Evolutionary conservation across 768 basidiomycete genomes (phyloP).

Genomic region (Lentinus brumalis): DNA sequence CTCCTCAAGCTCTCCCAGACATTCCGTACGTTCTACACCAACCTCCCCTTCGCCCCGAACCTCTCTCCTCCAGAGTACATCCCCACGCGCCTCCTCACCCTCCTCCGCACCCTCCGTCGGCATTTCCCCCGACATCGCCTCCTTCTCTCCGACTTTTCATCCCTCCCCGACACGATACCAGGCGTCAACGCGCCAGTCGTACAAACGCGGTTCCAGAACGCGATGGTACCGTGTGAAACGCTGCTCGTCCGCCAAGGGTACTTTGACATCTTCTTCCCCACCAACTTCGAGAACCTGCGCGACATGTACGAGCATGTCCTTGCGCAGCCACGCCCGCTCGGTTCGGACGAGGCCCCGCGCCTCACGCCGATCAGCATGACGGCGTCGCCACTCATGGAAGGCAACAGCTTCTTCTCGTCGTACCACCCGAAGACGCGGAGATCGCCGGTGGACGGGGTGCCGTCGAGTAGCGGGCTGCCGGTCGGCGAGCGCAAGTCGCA

Average conservation of each 20-base stretch:
- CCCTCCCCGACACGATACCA: slow-evolving; percentile 81
- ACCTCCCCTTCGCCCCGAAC: slow-evolving; percentile 89
- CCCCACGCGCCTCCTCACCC: slow-evolving; percentile 85
- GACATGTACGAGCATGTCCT: slow-evolving; percentile 91
- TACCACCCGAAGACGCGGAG: slow-evolving; percentile 58
- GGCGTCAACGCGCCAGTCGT: slow-evolving; percentile 87
- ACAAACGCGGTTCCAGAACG: slow-evolving; percentile 85
- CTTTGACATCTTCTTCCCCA: slow-evolving; percentile 99
- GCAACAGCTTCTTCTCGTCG: slow-evolving; percentile 73
- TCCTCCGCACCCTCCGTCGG: slow-evolving; percentile 78
- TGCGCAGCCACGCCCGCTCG: slow-evolving; percentile 46
- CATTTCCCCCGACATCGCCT: slow-evolving; percentile 94
- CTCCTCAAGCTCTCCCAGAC: slow-evolving; percentile 54
- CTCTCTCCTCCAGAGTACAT: slow-evolving; percentile 86
- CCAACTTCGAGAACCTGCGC: slow-evolving; percentile 78
- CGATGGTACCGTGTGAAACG: slow-evolving; percentile 87
- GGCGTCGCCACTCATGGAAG: slow-evolving; percentile 53
- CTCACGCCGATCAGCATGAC: slow-evolving; percentile 54
- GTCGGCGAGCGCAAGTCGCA: slow-evolving; percentile 80
- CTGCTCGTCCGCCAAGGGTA: slow-evolving; percentile 92
- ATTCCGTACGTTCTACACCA: slow-evolving; percentile 64
- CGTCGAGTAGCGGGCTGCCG: slow-evolving; percentile 74
- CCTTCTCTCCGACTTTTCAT: slow-evolving; percentile 90
- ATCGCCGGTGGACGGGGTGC: slow-evolving; percentile 66
- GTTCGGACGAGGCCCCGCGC: slow-evolving; percentile 37